Percentiles rank a stretch among this genome's conserved stretches.
Conservation (phyloP, 225 moss, liverwort and hornwort species). For the Pseudisothecium myosuroides region DNA sequence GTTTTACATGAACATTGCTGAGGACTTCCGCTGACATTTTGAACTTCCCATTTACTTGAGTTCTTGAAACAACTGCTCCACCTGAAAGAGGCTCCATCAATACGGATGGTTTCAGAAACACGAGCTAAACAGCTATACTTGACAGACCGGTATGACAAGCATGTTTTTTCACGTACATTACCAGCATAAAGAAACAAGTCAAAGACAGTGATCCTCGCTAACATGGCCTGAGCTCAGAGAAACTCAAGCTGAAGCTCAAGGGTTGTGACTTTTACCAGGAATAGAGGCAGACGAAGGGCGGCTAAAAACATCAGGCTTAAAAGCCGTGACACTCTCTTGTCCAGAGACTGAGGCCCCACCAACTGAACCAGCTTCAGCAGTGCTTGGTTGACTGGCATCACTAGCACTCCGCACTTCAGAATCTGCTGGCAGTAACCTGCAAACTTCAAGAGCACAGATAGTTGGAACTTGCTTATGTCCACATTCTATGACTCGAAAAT, state of each 20-base stretch:
- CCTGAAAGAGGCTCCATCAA: slow-evolving; percentile 24
- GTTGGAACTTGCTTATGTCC: slow-evolving; percentile 11
- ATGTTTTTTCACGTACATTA: not conserved
- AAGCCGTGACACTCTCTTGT: not conserved
- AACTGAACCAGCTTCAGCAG: slow-evolving; percentile 15
- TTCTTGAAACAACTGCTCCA: slow-evolving; percentile 10
- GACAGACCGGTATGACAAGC: not conserved
- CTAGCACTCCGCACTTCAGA: slow-evolving; percentile 4
- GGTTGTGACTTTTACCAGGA: not conserved
- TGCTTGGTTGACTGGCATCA: slow-evolving; percentile 8
- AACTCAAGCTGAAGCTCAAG: not conserved
- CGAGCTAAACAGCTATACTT: not conserved
- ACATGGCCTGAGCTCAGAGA: not conserved
- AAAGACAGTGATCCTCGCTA: not conserved
- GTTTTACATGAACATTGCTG: slow-evolving; percentile 45
- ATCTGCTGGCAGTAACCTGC: slow-evolving; percentile 34
- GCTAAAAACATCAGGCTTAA: not conserved
- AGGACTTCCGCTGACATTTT: slow-evolving; percentile 37
- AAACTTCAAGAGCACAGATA: slow-evolving; percentile 32
- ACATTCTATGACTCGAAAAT: not conserved
- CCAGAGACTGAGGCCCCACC: slow-evolving; percentile 1
- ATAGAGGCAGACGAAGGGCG: not conserved
- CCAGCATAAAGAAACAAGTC: not conserved
- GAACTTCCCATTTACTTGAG: slow-evolving; percentile 16
- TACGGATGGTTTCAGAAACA: not conserved